phyloP scores from a whole-genome alignment of 106 monocot genomes.

The Gastrodia elata region DNA sequence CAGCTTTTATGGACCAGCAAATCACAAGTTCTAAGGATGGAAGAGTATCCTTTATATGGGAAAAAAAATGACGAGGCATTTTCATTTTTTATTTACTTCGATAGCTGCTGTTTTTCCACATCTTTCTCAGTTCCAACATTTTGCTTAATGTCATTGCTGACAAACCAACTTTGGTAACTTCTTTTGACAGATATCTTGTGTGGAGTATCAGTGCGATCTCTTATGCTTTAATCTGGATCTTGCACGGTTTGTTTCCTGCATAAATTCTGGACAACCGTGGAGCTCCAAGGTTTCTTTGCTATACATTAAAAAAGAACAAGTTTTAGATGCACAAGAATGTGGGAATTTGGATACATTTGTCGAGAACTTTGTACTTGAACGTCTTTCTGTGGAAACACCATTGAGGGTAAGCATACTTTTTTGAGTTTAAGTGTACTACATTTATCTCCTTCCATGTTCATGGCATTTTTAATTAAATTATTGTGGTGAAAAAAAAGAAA shows the following conservation, averaged over 20 bases:
- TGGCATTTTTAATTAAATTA: not conserved
- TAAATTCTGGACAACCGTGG: slow-evolving; percentile 73
- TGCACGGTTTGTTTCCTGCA: slow-evolving; percentile 75
- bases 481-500: no score
- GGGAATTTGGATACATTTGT: slow-evolving; percentile 60
- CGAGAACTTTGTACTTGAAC: slow-evolving; percentile 90
- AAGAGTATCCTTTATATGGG: slow-evolving; percentile 53
- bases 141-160: not conserved
- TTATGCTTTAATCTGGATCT: slow-evolving; percentile 88
- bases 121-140: not conserved
- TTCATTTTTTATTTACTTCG: not conserved
- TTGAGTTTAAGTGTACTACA: not conserved
- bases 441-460: not conserved
- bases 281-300: slow-evolving; percentile 50
- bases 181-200: slow-evolving; percentile 56
- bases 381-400: slow-evolving; percentile 70
- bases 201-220: slow-evolving; percentile 90
- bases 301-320: slow-evolving; percentile 40
- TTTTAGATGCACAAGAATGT: slow-evolving; percentile 12
- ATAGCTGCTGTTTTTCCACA: not conserved
- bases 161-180: slow-evolving; percentile 3
- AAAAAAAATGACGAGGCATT: slow-evolving; percentile 71
- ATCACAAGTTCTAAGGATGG: slow-evolving; percentile 63
- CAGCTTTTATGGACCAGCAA: slow-evolving; percentile 79
- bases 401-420: slow-evolving; percentile 39